phyloP scores from a whole-genome alignment of 2,329 filamentous ascomycete species.

The Diaporthe citriasiana region DNA sequence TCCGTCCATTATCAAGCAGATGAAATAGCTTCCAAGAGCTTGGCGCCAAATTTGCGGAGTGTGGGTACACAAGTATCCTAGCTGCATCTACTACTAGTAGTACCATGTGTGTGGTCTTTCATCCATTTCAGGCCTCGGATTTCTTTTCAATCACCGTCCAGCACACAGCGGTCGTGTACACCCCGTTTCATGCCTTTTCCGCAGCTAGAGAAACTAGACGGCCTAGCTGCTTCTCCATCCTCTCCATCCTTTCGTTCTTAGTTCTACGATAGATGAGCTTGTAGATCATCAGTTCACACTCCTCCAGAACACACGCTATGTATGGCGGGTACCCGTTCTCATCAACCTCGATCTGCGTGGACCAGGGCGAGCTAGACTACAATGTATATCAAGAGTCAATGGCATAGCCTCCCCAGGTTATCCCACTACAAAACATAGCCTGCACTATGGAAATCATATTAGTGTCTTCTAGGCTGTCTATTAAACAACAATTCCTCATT shows the following conservation, averaged over 20 bases:
- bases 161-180: conserved; percentile 35
- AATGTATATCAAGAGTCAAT: too few relatives aligned
- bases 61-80: too few relatives aligned
- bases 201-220: conserved; percentile 42
- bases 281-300: conserved; percentile 44
- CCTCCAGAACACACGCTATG: conserved; percentile 9
- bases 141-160: conserved; percentile 42
- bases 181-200: conserved; percentile 41
- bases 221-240: conserved; percentile 41
- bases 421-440: too few relatives aligned
- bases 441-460: too few relatives aligned
- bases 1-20: neutral
- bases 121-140: neutral
- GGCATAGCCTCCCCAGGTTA: too few relatives aligned
- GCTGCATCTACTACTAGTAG: too few relatives aligned
- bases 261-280: conserved; percentile 46
- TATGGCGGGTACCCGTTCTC: conserved; percentile 11
- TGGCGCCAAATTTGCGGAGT: too few relatives aligned
- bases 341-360: conserved; percentile 7
- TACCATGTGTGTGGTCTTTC: neutral
- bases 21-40: neutral
- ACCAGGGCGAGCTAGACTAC: too few relatives aligned
- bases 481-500: too few relatives aligned
- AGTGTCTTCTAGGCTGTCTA: too few relatives aligned
- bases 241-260: conserved; percentile 43